Conservation (phyloP, 2,329 filamentous ascomycete species). For the Alternaria brassicicola region DNA sequence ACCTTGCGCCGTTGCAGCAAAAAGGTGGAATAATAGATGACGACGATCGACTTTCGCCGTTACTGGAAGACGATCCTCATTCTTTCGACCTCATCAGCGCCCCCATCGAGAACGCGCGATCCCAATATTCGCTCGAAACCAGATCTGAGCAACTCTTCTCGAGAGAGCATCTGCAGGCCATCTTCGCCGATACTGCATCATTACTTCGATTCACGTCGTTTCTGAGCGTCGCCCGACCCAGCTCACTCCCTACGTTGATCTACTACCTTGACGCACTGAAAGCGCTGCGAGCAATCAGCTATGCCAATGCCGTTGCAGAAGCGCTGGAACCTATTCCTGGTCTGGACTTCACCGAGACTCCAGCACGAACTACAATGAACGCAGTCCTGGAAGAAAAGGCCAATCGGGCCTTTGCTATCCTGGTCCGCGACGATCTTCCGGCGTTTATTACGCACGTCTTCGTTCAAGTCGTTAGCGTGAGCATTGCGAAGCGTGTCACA, state of each 20-base stretch:
- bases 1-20: slow-evolving; percentile 53
- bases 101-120: slow-evolving; percentile 31
- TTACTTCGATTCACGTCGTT: slow-evolving; percentile 72
- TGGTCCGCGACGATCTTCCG: slow-evolving; percentile 72
- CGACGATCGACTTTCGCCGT: slow-evolving; percentile 53
- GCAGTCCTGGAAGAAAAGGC: slow-evolving; percentile 66
- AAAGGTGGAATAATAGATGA: slow-evolving; percentile 50
- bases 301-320: slow-evolving; percentile 71
- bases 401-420: slow-evolving; percentile 66
- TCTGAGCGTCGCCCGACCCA: slow-evolving; percentile 63
- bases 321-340: slow-evolving; percentile 63
- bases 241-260: slow-evolving; percentile 68
- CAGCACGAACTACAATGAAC: slow-evolving; percentile 62
- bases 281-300: slow-evolving; percentile 71
- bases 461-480: slow-evolving; percentile 71
- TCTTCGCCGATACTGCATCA: slow-evolving; percentile 68
- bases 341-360: slow-evolving; percentile 61
- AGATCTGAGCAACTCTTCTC: slow-evolving; percentile 71
- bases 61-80: slow-evolving; percentile 59
- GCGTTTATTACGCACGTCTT: slow-evolving; percentile 74
- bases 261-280: slow-evolving; percentile 77
- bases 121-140: slow-evolving; percentile 64
- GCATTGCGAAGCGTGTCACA: slow-evolving; percentile 70
- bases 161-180: slow-evolving; percentile 66
- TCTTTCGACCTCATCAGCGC: slow-evolving; percentile 62